Evolutionary conservation across 23 red algal species (phyloP), one percentile per base, ranked within the genome.

Genomic region (Porphyridium purpureum): DNA sequence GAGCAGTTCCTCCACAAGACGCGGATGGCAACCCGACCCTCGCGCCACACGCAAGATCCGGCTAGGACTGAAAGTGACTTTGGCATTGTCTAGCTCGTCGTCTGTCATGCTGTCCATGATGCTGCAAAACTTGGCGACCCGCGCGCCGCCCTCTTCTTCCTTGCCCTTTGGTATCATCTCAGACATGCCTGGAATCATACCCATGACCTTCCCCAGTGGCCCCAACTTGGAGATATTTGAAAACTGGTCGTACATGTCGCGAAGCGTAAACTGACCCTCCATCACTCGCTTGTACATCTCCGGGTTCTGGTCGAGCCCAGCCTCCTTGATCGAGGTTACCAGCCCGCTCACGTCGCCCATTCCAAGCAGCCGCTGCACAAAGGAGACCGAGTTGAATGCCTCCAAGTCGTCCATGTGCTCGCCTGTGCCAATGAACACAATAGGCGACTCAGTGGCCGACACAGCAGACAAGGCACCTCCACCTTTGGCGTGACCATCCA

Each of bases 331-430:
- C 1, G 80, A 80, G 24, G 67, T 84, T 30, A 94, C 73, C 31
- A 94, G 66, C 29, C 88, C 88, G 24, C 64, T 70, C 28, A 94
- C 76, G 59, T 94, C 88, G 21, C 88, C 88, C 52, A 94, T 66
- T 49, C 88, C 88, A 7, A 94, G 66, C 30, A 94, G 56, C 27
- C 88, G 66, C 15, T 74, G 72, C 5, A 94, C 88, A 80, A 94
- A 94, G 47, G 62, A 67, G 24, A 77, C 54, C 11, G 76, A 67
- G 2, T 69, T 49, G 62, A 94, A 94, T 19, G 70, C 67, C 48
- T 94, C 88, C 47, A 94, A 84, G n/a, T 94, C 88, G 54, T 84
- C 80, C 1, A 94, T 79, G 48, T 85, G 79, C 60, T 94, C 88
- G 54, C 88, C 88, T 14, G 80, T 94, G n/a, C 88, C 88, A 14